Evolutionary conservation across 2,329 filamentous ascomycete genomes (phyloP), one percentile per base, ranked within the genome.

Genomic region (Aspergillus pseudonomiae): DNA sequence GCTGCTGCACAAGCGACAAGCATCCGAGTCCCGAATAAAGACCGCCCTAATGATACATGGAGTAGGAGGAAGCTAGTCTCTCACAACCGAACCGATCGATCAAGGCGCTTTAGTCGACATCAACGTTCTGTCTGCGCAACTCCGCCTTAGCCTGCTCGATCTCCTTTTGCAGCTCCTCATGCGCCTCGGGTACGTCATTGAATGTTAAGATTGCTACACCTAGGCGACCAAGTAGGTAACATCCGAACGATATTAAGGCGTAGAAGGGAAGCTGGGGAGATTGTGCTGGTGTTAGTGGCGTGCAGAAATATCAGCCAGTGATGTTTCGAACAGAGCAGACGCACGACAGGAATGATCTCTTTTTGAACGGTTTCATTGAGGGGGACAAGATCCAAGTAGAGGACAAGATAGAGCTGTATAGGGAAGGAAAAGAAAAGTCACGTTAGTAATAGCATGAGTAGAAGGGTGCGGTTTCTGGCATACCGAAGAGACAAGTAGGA

Each of bases 191-290:
- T 56, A 96, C 93, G 80, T 98, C 94, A 84, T 97, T 95, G 86
- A 99, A 99, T 62, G 93, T 97, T 77, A 97, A 85, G 72, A 99
- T 92, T 68, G 95, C 95, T 83, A 89, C 91, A 73, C 95, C 95
- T 66, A 99, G 90, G 72, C 93, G 92, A 82, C 91, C 93, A 68
- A 99, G 90, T 24, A 99, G 89, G 81, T 93, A 94, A 67, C 94
- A 91, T 79, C 94, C 95, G 76, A 98, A 94, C 26, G 91, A 89
- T 69, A 99, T 91, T 71, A 98, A 84, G 54, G 88, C 88, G 91
- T 94, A 99, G 83, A 97, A 92, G 62, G 95, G 95, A 55, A 98
- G 87, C 94, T 97, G 57, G 19, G 61, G 34, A 39, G 41, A 36
- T 52, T 54, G 41, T 34, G 58, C 41, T 57, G 50, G 21, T 54